A percentile compares a stretch with the other conserved stretches of the same genome.
These are phyloP conservation scores for Claviceps fusiformis DNA, from an alignment of 2,329 filamentous ascomycete genomes.

Conservation along the genomic window DNA sequence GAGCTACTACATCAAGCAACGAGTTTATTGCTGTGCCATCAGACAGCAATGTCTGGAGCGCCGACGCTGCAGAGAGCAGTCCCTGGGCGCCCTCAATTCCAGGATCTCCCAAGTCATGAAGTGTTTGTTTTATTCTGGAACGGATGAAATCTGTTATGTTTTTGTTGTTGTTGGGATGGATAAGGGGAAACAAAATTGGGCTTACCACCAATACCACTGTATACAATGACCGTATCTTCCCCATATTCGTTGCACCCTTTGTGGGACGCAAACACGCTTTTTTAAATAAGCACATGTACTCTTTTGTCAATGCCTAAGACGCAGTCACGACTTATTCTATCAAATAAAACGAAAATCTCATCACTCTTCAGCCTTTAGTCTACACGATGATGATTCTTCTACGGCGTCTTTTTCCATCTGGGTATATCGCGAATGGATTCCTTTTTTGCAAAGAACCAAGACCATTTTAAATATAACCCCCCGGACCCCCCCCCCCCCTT, in stretches of 20 bases:
- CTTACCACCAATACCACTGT: not conserved
- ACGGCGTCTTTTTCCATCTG: not conserved
- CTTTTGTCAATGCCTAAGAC: not conserved
- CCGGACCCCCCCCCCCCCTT: no score
- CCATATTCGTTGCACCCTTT: not conserved
- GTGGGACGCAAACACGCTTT: not conserved
- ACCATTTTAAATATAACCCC: not conserved
- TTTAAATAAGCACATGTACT: not conserved
- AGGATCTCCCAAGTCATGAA: conserved; percentile 7
- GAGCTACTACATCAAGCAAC: conserved; percentile 16
- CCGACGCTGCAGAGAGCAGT: conserved; percentile 29
- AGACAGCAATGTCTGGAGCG: conserved; percentile 27
- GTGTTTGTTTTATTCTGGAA: not conserved
- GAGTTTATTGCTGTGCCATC: conserved; percentile 39
- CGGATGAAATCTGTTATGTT: no score
- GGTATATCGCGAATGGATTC: not conserved
- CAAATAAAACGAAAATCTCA: not conserved
- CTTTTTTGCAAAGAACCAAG: not conserved
- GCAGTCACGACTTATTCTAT: not conserved
- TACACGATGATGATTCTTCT: no score
- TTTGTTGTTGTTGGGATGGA: not conserved
- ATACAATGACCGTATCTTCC: not conserved
- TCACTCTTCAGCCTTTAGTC: no score
- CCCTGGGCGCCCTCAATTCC: conserved; percentile 27
- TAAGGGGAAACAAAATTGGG: not conserved